Conservation (phyloP, 495 filamentous ascomycete genomes). For the Trypethelium eluteriae region DNA sequence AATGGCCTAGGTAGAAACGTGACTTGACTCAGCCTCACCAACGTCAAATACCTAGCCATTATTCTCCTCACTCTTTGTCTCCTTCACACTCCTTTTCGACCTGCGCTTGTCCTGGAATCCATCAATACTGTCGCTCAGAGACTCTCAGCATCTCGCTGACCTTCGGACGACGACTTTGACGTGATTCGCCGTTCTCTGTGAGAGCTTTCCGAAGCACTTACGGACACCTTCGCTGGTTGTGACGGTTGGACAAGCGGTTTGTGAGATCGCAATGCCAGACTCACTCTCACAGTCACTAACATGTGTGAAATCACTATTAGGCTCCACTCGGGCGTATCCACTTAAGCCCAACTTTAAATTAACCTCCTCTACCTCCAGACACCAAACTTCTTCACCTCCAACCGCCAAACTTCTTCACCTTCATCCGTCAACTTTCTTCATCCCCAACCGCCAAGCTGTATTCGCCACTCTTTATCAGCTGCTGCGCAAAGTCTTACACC, state of each 20-base stretch:
- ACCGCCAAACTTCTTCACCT: conserved; percentile 44
- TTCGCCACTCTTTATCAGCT: conserved; percentile 56
- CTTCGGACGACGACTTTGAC: conserved; percentile 14
- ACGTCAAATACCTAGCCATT: neutral
- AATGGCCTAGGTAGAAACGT: neutral
- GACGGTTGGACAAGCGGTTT: conserved; percentile 24
- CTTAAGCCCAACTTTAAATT: neutral
- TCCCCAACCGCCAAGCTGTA: conserved; percentile 50
- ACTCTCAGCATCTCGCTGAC: conserved; percentile 24
- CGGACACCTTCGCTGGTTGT: conserved; percentile 38
- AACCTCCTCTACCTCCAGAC: neutral
- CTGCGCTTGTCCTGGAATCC: conserved; percentile 22
- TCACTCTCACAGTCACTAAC: neutral
- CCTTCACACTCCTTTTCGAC: conserved; percentile 11
- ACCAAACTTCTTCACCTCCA: conserved; percentile 16
- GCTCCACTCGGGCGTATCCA: neutral
- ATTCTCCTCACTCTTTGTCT: conserved; percentile 15
- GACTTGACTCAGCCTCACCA: conserved; percentile 1
- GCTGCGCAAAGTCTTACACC: conserved; percentile 43
- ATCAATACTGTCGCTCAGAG: conserved; percentile 11
- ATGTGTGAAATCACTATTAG: neutral
- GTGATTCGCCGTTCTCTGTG: conserved; percentile 30
- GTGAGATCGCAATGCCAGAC: conserved; percentile 10
- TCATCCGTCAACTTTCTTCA: conserved; percentile 5
- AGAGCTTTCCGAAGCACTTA: conserved; percentile 21